Evolutionary conservation across 352 stramenopile genomes (phyloP).

Genomic region (Phytophthora hibernalis): DNA sequence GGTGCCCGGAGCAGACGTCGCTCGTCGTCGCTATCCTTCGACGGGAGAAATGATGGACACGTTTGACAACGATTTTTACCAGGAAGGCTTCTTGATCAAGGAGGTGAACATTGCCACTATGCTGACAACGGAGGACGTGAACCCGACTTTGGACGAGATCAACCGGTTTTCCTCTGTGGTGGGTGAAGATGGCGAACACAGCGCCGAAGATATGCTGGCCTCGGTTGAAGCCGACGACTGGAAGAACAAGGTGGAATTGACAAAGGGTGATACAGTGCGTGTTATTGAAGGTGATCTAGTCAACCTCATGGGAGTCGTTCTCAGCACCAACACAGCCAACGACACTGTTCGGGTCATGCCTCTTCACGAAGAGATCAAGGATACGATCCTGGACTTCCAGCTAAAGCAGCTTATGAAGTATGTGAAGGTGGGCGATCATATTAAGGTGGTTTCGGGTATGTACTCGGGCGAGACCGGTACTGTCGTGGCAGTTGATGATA

Average conservation of each 20-base stretch:
- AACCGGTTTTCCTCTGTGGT: constrained; percentile 83
- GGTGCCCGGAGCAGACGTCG: constrained; percentile 67
- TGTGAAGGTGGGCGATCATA: constrained; percentile 92
- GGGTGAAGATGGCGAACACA: constrained; percentile 74
- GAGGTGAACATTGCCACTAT: constrained; percentile 90
- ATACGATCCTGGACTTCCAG: constrained; percentile 91
- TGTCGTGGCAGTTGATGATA: constrained; percentile 89
- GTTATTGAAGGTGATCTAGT: constrained; percentile 90
- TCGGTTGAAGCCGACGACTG: constrained; percentile 85
- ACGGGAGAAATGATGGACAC: constrained; percentile 90
- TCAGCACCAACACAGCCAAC: constrained; percentile 90
- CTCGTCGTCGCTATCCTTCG: constrained; percentile 70
- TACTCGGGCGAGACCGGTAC: constrained; percentile 92
- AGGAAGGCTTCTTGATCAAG: constrained; percentile 89
- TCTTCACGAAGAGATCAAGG: constrained; percentile 91
- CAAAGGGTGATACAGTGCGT: constrained; percentile 89
- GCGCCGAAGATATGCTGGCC: constrained; percentile 67
- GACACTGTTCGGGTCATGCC: constrained; percentile 91
- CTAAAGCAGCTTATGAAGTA: constrained; percentile 92
- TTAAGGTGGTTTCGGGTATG: constrained; percentile 91
- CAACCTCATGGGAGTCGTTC: constrained; percentile 91
- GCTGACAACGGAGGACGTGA: constrained; percentile 86
- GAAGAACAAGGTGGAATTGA: constrained; percentile 92
- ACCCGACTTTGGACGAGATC: constrained; percentile 88
- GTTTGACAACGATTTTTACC: constrained; percentile 91